Base-by-base conservation (phyloP, 306 rosid genomes). In the cucumber (Cucumis sativus) region DNA sequence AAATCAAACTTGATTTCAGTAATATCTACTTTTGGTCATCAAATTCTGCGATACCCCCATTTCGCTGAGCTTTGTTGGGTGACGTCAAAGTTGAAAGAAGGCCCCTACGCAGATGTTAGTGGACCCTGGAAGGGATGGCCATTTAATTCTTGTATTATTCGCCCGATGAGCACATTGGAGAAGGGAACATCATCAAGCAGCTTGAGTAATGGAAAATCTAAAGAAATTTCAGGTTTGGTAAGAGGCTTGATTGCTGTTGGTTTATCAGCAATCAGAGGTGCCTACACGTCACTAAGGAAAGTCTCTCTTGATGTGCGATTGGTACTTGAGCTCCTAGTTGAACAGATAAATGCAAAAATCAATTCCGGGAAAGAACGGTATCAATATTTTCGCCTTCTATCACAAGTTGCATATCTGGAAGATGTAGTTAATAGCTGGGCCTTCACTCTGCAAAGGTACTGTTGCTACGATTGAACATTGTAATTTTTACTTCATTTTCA, bases 121-220 rank as follows among this genome's bases (percentile, higher is more conserved):
- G 99, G 99, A 45, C 97, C 97, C 40, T 95, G 99, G 99, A 95
- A 86, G 86, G 96, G 97, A 41, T 95, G 99, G 99, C 97, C 98
- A 76, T 95, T 95, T 84, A 92, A 95, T 84, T 90, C 99, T 40
- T 95, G 99, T 84, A 81, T 95, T 33, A 82, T 88, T 81, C 89
- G 91, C 55, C 96, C 99, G 18, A 71, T 43, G 77, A 86, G 81
- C 75, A 74, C 88, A 52, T 77, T 59, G 41, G 96, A 90, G 67
- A 82, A 88, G 80, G 88, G 57, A 69, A 77, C 62, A 66, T 83
- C 83, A 78, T 83, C 83, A 78, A 82, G 85, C 76, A 60, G 79
- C 79, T 80, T 87, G 59, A 84, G 84, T 71, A 81, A 84, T 79
- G 47, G 79, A 5, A 90, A 86, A 85, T 81, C 82, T 86, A 85